These are phyloP conservation scores for Trichoderma sp. DNA, from an alignment of 2,329 filamentous ascomycete genomes.

Conservation along the genomic window DNA sequence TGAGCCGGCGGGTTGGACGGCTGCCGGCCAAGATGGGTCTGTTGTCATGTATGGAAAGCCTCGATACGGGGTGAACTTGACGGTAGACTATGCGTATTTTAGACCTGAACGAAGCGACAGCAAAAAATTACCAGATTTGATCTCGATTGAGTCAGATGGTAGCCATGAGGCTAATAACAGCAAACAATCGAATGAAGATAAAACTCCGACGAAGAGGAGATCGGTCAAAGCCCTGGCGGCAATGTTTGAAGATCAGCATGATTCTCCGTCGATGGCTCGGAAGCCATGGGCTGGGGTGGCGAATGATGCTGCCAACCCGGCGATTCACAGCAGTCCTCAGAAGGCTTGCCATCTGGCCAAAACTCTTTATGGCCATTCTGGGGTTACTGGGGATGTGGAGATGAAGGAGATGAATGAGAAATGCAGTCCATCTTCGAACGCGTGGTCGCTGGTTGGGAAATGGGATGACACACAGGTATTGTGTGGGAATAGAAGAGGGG, in stretches of 20 bases:
- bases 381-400: neutral
- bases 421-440: neutral
- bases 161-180: neutral
- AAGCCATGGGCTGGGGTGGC: neutral
- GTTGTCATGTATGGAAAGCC: neutral
- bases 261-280: neutral
- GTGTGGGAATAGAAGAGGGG: neutral
- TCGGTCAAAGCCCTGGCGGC: constrained; percentile 51
- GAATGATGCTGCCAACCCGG: neutral
- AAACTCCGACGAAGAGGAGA: constrained; percentile 28
- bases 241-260: constrained; percentile 43
- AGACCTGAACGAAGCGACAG: neutral
- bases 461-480: neutral
- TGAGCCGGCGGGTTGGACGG: neutral
- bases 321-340: neutral
- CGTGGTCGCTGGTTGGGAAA: neutral
- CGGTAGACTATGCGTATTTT: too few species aligned
- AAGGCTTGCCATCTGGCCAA: neutral
- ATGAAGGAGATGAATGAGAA: neutral
- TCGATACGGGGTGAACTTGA: neutral
- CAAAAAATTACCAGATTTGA: neutral
- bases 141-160: neutral
- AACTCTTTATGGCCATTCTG: neutral
- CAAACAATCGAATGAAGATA: constrained; percentile 12
- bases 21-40: neutral